phyloP scores from a whole-genome alignment of 2,329 filamentous ascomycete genomes.

The Penicillium concentricum region DNA sequence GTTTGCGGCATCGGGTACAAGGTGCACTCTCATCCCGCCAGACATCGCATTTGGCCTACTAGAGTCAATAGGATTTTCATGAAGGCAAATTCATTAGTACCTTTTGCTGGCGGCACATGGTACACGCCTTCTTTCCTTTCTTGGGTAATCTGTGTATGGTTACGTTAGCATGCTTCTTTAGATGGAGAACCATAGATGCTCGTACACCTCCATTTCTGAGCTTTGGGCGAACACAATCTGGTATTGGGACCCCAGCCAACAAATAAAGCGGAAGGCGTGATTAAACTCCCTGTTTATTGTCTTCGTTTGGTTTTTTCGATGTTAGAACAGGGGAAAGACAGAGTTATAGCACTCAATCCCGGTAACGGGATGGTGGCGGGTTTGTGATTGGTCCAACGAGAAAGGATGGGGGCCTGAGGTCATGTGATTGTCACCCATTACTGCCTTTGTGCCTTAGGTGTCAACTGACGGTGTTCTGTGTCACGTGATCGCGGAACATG shows the following conservation, averaged over 20 bases:
- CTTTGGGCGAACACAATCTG: neutral
- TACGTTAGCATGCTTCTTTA: constrained; percentile 13
- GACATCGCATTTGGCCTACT: constrained; percentile 43
- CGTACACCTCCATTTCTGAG: constrained; percentile 14
- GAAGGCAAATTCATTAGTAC: constrained; percentile 17
- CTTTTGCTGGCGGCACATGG: constrained; percentile 47
- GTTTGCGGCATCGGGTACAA: constrained; percentile 41
- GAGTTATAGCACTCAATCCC: neutral
- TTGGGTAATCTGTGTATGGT: constrained; percentile 16
- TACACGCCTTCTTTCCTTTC: constrained; percentile 44
- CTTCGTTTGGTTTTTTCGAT: neutral
- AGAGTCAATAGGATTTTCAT: neutral
- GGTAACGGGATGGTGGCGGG: constrained; percentile 4
- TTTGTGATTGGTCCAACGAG: neutral
- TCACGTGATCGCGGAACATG: neutral
- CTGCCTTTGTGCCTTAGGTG: neutral
- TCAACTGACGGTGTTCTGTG: accelerated
- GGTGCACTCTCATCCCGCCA: constrained; percentile 35
- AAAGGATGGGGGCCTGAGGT: neutral
- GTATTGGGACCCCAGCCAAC: neutral
- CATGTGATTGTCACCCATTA: neutral
- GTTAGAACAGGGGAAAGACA: neutral
- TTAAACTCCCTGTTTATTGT: neutral
- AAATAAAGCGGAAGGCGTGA: neutral
- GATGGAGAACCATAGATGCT: neutral